These are phyloP conservation scores for Thraustochytrium striatum DNA, from an alignment of 352 stramenopile species.

Conservation along the genomic window DNA sequence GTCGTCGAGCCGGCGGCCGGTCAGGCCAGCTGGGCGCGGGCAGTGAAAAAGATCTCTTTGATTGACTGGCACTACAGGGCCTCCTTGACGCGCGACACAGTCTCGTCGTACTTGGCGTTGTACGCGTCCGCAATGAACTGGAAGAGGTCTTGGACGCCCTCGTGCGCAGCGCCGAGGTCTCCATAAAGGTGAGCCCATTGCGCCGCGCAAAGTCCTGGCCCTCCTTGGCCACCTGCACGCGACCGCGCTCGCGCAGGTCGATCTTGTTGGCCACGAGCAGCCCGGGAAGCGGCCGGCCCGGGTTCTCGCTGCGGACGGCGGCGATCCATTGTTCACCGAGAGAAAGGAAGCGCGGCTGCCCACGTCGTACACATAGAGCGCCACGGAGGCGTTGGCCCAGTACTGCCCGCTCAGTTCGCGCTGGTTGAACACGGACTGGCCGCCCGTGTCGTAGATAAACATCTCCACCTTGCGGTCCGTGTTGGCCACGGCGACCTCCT, in stretches of 20 bases:
- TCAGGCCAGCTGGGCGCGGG: too few relatives aligned
- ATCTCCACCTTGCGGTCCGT: constrained; percentile 31
- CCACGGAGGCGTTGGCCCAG: constrained; percentile 45
- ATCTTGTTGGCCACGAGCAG: constrained; percentile 45
- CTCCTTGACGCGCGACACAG: constrained; percentile 3
- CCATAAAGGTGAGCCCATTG: constrained; percentile 41
- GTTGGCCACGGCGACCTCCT: constrained; percentile 5
- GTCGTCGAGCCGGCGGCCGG: too few relatives aligned
- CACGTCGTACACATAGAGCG: constrained; percentile 46
- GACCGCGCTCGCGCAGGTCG: constrained; percentile 40
- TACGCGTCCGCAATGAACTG: constrained; percentile 45
- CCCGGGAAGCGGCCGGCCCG: constrained; percentile 25
- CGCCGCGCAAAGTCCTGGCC: constrained; percentile 20
- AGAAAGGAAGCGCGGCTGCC: constrained; percentile 32
- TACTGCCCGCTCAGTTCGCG: constrained; percentile 44
- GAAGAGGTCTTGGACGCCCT: constrained; percentile 36
- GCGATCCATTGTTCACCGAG: constrained; percentile 44
- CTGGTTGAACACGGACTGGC: constrained; percentile 47
- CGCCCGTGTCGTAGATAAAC: constrained; percentile 47
- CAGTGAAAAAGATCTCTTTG: background rate
- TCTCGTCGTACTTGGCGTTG: constrained; percentile 40
- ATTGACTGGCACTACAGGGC: background rate
- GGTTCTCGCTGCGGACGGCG: constrained; percentile 43
- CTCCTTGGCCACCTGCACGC: constrained; percentile 29
- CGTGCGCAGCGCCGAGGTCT: constrained; percentile 42